A percentile compares a stretch with the other conserved stretches of the same genome.
Conservation (phyloP, 2,329 filamentous ascomycete genomes). For the Fusarium beomiforme region DNA sequence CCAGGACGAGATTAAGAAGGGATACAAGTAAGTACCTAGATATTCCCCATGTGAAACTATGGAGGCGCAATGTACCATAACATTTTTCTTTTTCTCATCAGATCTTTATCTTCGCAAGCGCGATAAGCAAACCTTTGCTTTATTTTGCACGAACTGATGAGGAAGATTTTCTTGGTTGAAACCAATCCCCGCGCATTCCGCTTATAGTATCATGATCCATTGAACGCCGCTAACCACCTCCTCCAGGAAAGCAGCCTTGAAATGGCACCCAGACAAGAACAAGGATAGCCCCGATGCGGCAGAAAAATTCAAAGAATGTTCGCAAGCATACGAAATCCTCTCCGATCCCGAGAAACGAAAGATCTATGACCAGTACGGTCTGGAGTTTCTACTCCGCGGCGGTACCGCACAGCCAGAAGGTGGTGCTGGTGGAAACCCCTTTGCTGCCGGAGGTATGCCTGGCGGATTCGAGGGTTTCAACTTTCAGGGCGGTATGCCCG, state of each 20-base stretch:
- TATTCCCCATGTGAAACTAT: background rate
- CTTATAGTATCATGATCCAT: background rate
- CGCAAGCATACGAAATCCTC: conserved; percentile 97
- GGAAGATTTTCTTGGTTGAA: background rate
- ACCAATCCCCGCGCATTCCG: background rate
- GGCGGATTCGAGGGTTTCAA: conserved; percentile 64
- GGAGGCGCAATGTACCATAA: background rate
- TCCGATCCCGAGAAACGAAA: conserved; percentile 97
- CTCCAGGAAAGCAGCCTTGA: conserved; percentile 82
- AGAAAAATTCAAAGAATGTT: conserved; percentile 98
- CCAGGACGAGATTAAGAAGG: conserved; percentile 98
- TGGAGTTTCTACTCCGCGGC: conserved; percentile 90
- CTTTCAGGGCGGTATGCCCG: conserved; percentile 57
- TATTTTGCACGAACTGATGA: background rate
- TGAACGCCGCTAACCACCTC: conserved; percentile 49
- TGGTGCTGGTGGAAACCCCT: conserved; percentile 66
- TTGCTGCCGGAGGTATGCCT: conserved; percentile 65
- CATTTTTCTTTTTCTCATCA: background rate
- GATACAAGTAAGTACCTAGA: conserved; percentile 74
- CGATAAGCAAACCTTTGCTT: background rate
- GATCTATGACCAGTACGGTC: conserved; percentile 92
- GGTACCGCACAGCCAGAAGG: conserved; percentile 74
- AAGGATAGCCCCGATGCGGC: conserved; percentile 84
- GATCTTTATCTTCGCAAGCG: background rate
- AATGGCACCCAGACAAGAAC: conserved; percentile 98